Evolutionary conservation across 164 flowering plant genomes (phyloP).

Genomic region (Liriodendron chinense): DNA sequence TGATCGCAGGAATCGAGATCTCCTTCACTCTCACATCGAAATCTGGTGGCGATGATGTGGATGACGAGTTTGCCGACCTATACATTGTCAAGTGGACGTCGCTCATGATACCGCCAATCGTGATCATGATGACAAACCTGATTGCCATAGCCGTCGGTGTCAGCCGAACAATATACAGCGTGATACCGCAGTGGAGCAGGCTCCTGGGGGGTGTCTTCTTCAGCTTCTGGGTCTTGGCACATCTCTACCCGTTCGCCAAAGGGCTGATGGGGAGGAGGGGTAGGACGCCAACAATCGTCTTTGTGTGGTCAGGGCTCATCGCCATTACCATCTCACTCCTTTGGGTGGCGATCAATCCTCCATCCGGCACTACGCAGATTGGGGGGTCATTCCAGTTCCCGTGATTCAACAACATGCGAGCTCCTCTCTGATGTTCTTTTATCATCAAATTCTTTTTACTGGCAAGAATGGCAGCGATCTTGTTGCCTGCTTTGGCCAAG

Average conservation of each 20-base stretch:
- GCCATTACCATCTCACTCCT: constrained; percentile 69
- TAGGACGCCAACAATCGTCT: constrained; percentile 68
- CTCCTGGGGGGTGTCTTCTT: constrained; percentile 72
- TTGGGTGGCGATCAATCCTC: constrained; percentile 60
- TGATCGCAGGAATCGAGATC: constrained; percentile 71
- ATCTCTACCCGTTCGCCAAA: constrained; percentile 77
- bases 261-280: constrained; percentile 77
- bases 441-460: background rate
- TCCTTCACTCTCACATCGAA: constrained; percentile 73
- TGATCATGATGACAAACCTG: constrained; percentile 62
- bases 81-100: constrained; percentile 74
- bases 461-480: background rate
- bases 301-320: constrained; percentile 75
- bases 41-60: constrained; percentile 51
- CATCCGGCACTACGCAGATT: constrained; percentile 32
- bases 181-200: constrained; percentile 62
- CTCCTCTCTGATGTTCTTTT: background rate
- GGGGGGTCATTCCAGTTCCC: constrained; percentile 74
- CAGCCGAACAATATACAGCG: constrained; percentile 48
- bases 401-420: constrained; percentile 23
- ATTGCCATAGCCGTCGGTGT: constrained; percentile 54
- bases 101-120: constrained; percentile 67
- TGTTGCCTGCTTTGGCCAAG: background rate
- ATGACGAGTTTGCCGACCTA: constrained; percentile 61
- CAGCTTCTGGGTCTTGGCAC: constrained; percentile 79